Base-by-base conservation (phyloP, 1,284 basidiomycete genomes). In the Apiotrichum siamense region DNA sequence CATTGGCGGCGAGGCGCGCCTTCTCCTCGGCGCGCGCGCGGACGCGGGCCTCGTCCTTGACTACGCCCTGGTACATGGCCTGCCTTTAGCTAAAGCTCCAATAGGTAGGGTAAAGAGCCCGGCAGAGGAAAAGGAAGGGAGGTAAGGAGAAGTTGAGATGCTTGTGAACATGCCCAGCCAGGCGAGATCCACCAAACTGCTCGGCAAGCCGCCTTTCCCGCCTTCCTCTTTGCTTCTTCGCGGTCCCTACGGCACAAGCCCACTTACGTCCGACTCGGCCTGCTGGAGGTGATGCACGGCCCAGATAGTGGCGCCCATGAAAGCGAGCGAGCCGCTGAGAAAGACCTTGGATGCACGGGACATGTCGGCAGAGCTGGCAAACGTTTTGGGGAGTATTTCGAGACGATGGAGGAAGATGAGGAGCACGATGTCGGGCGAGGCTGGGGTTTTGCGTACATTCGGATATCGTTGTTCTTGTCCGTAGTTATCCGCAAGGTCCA, bases 201-300 rank as follows among this genome's bases (percentile, higher is more conserved):
- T 2, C 6, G 13, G 4, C 18, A 4, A 38, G 17, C 18, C 4
- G 7, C 23, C 37, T 20, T 17, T 7, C 37, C 20, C 9, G 7
- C 37, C 37, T 4, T 17, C 23, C 20, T 23, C 37, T 17, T 7
- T 18, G 20, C 37, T 4, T 17, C 6, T 23, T 25, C 6, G 9
- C 15, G 4, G 39, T 23, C 20, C 20, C 36, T 23, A 9, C 4
- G 4, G 38, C 4, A 18, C 32, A 1, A n/a, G n/a, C n/a, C n/a
- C n/a, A 64, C 76, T 60, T 45, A 92, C 93, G 64, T 91, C 83
- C 49, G 85, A 84, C 71, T 98, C 93, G 63, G 83, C 80, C 38
- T 81, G 77, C 73, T 98, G 94, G 57, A 94, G 81, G 64, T 80
- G 87, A 70, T 97, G 94, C 7, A 98, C 94, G 20, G 84, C 89